phyloP scores from a whole-genome alignment of 2,329 filamentous ascomycete genomes.

The Plectosphaerella sp. region DNA sequence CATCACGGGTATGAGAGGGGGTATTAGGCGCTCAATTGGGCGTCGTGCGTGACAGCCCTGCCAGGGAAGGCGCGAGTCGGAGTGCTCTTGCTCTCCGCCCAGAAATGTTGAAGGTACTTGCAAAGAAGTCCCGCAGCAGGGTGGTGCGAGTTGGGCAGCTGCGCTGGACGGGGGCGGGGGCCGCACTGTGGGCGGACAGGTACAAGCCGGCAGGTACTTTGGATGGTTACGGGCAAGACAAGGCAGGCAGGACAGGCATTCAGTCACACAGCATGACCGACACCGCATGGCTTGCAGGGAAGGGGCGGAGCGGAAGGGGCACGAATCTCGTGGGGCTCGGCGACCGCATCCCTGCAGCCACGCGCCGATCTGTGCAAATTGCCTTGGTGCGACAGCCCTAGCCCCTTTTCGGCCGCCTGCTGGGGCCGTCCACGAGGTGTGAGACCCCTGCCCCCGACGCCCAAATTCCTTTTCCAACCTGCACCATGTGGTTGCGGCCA shows the following conservation, averaged over 20 bases:
- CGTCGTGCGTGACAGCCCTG: too few relatives aligned
- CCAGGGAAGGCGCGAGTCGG: too few relatives aligned
- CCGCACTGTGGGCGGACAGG: not conserved
- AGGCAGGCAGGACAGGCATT: not conserved
- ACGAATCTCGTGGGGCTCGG: constrained; percentile 1
- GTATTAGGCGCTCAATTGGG: too few relatives aligned
- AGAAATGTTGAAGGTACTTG: too few relatives aligned
- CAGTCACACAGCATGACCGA: not conserved
- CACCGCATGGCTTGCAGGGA: constrained; percentile 14
- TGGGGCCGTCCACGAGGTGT: constrained; percentile 1
- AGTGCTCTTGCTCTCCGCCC: too few relatives aligned
- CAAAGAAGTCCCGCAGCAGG: too few relatives aligned
- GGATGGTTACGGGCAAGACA: not conserved
- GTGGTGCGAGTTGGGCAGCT: too few relatives aligned
- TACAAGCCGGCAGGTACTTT: not conserved
- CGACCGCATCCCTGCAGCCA: constrained; percentile 13
- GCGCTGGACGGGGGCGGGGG: too few relatives aligned
- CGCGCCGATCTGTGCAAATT: constrained; percentile 11
- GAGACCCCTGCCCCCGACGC: not conserved
- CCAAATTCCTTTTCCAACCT: too few relatives aligned
- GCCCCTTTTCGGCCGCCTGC: not conserved
- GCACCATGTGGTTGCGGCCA: not conserved
- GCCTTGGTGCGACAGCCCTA: not conserved
- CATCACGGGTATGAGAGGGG: too few relatives aligned
- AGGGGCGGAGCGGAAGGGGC: constrained; percentile 5